Conservation (phyloP, 208 protist genomes). For the Trypanosoma vivax region DNA sequence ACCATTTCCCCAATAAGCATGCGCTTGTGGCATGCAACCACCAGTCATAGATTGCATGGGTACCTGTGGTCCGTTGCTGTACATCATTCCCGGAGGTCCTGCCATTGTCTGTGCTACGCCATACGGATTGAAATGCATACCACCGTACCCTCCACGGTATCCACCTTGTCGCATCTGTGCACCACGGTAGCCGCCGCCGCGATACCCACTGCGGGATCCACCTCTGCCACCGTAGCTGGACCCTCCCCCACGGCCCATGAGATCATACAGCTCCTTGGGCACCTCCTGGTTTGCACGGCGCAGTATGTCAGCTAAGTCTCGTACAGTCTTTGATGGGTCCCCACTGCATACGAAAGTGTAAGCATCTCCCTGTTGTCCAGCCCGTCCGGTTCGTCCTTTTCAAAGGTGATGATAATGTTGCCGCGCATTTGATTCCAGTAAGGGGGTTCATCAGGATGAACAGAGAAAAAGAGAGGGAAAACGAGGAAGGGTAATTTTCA, state of each 20-base stretch:
- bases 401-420: not conserved
- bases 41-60: not conserved
- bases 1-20: not conserved
- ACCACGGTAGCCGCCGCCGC: conserved; percentile 15
- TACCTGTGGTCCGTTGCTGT: not conserved
- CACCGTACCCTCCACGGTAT: too few relatives aligned
- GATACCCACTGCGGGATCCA: conserved; percentile 21
- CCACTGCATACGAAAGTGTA: conserved; percentile 76
- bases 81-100: too few relatives aligned
- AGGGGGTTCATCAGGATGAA: not conserved
- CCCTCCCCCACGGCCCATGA: conserved; percentile 21
- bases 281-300: conserved; percentile 58
- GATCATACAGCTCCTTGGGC: conserved; percentile 51
- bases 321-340: conserved; percentile 70
- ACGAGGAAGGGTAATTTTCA: too few relatives aligned
- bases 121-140: too few relatives aligned
- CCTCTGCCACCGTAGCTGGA: conserved; percentile 27
- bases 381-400: conserved; percentile 84
- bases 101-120: too few relatives aligned
- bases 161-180: conserved; percentile 18
- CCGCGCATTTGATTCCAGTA: not conserved
- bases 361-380: conserved; percentile 77
- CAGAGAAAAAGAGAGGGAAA: conserved; percentile 5
- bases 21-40: not conserved
- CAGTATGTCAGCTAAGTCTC: conserved; percentile 69